Evolutionary conservation across 352 stramenopile species (phyloP), one percentile per base, ranked within the genome.

Genomic region (Globisporangium nodosum): DNA sequence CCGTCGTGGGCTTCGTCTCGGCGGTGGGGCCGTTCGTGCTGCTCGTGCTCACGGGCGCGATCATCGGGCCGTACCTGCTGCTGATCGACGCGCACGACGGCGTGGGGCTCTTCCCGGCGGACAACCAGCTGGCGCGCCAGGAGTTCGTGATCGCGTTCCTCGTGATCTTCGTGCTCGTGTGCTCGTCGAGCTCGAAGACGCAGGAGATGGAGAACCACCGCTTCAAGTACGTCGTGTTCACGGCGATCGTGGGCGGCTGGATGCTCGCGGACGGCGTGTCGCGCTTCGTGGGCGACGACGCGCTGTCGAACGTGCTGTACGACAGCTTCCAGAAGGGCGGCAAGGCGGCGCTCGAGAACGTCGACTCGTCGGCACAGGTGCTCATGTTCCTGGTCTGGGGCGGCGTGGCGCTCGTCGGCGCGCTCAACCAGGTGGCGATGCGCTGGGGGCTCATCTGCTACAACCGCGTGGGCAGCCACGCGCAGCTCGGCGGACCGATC

Each of bases 181-280:
- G 81, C 53, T 73, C 69, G 48, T 92, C 81, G 1, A 60, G 58
- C 30, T 92, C 81, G 61, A 95, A 95, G 77, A 87, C 80, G 5
- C 69, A 66, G 9, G 86, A 95, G 49, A 66, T 92, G 24, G 86
- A 95, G 67, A 93, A 90, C 74, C 86, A 95, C 70, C 84, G 86
- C 16, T 89, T 95, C 75, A 95, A 95, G 71, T 95, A 95, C 60
- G 74, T 93, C 3, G 6, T 92, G n/a, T 88, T 95, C 49, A 82
- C 81, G 33, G 65, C 76, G 6, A 61, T 90, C 27, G 76, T 75
- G 0, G 86, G 86, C 51, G 84, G 84, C 42, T 95, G 86, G 86
- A 64, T 95, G 64, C 71, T 85, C 0, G 63, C 78, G 0, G 86
- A 95, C 58, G 86, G 74, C 24, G 68, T 95, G 5, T 88, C 79